Percentiles rank a stretch among this genome's conserved stretches.
Conservation (phyloP, 225 moss, liverwort and hornwort genomes). For the Pseudoscleropodium purum region DNA sequence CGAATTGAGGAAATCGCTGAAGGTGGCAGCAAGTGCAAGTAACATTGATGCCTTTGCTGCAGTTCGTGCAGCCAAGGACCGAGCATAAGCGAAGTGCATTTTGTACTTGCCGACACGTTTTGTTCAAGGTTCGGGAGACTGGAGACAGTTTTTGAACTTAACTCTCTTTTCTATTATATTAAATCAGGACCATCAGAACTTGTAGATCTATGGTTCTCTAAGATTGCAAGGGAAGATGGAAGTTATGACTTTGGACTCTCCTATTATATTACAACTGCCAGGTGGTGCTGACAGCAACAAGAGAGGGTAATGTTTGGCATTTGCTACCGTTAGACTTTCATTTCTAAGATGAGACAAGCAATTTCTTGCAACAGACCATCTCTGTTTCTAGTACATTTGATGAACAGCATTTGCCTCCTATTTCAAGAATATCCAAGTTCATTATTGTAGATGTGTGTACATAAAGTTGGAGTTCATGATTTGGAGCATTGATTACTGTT, state of each 20-base stretch:
- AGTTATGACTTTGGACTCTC: neutral
- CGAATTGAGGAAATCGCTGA: constrained; percentile 57
- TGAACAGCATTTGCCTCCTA: neutral
- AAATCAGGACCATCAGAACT: neutral
- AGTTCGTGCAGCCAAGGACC: constrained; percentile 73
- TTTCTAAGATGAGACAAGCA: neutral
- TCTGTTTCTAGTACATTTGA: neutral
- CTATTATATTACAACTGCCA: neutral
- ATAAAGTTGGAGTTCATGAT: neutral
- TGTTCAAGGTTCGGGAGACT: neutral
- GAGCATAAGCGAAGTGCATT: constrained; percentile 13
- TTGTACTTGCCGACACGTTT: neutral
- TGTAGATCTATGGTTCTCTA: neutral
- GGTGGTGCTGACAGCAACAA: neutral
- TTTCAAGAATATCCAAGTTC: neutral
- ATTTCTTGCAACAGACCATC: neutral
- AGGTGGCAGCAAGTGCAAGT: constrained; percentile 26
- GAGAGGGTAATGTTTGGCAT: neutral
- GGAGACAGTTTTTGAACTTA: too few relatives aligned
- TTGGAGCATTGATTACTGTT: neutral
- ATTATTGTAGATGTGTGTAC: neutral
- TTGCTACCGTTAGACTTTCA: neutral
- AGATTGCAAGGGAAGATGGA: neutral
- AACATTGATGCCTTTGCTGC: constrained; percentile 78
- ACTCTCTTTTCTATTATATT: neutral